These are phyloP conservation scores for Aspergillus affinis DNA, from an alignment of 495 filamentous ascomycete species.

Conservation along the genomic window DNA sequence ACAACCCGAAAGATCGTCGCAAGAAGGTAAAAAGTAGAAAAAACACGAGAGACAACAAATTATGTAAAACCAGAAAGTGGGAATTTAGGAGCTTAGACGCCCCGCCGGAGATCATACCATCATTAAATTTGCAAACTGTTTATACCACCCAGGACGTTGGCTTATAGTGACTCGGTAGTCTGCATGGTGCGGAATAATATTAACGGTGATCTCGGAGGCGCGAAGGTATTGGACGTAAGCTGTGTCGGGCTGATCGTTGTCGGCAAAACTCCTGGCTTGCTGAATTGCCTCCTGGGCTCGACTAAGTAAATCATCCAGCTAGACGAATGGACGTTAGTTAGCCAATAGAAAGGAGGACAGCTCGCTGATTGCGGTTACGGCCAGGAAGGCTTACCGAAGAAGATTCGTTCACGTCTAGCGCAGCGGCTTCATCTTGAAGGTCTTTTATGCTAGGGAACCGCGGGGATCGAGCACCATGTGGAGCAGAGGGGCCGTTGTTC, in stretches of 20 bases:
- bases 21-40: not conserved
- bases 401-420: conserved; percentile 40
- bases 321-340: conserved; percentile 20
- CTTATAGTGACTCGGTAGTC: conserved; percentile 51
- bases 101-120: conserved; percentile 26
- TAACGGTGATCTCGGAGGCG: conserved; percentile 71
- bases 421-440: conserved; percentile 52
- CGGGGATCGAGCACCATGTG: conserved; percentile 23
- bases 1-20: conserved; percentile 7
- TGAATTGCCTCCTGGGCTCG: conserved; percentile 39
- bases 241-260: conserved; percentile 56
- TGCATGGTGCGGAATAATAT: conserved; percentile 70
- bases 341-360: not conserved
- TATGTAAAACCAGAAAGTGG: not conserved
- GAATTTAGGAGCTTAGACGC: not conserved
- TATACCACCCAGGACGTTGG: conserved; percentile 38
- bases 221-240: conserved; percentile 78
- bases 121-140: conserved; percentile 44
- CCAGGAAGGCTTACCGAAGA: conserved; percentile 38
- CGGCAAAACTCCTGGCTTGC: conserved; percentile 32
- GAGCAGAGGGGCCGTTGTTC: conserved; percentile 17
- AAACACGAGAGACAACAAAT: not conserved
- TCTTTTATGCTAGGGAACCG: conserved; percentile 74
- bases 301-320: conserved; percentile 38
- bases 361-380: not conserved